Percentiles rank a stretch among this genome's conserved stretches.
These are phyloP conservation scores for Plasmodium knowlesi DNA, from an alignment of 169 alveolate species.

Conservation along the genomic window DNA sequence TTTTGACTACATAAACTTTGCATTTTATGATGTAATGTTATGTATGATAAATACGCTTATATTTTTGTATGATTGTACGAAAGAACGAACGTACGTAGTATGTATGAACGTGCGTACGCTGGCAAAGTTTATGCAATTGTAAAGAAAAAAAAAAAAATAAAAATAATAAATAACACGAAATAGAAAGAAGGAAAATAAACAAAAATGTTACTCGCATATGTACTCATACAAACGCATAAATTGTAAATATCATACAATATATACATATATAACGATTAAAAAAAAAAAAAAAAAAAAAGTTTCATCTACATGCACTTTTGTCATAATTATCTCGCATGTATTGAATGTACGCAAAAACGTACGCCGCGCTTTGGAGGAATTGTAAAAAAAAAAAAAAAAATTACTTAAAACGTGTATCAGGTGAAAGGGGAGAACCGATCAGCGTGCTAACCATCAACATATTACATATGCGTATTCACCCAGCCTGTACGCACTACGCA, in stretches of 20 bases:
- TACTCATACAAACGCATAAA: neutral
- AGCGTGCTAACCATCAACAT: neutral
- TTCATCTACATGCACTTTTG: conserved; percentile 57
- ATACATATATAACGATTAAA: conserved; percentile 1
- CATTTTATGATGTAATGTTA: conserved; percentile 1
- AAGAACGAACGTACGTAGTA: neutral
- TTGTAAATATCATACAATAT: conserved; percentile 11
- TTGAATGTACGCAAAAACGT: neutral
- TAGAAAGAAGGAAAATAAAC: conserved; percentile 5
- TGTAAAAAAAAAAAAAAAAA: conserved; percentile 14
- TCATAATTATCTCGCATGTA: conserved; percentile 1
- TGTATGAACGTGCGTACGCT: neutral
- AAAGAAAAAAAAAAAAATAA: neutral
- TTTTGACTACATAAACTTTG: neutral
- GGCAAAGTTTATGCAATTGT: neutral
- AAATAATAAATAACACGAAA: neutral
- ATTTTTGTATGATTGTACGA: neutral
- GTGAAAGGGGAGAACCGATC: neutral
- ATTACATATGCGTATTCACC: neutral
- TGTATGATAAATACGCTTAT: conserved; percentile 12
- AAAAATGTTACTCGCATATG: neutral
- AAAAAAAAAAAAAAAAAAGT: conserved; percentile 36
- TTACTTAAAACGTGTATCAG: neutral
- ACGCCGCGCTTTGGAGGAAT: neutral
- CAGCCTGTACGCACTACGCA: neutral